Conservation (phyloP, 495 filamentous ascomycete species). For the Cladorrhinum samala region DNA sequence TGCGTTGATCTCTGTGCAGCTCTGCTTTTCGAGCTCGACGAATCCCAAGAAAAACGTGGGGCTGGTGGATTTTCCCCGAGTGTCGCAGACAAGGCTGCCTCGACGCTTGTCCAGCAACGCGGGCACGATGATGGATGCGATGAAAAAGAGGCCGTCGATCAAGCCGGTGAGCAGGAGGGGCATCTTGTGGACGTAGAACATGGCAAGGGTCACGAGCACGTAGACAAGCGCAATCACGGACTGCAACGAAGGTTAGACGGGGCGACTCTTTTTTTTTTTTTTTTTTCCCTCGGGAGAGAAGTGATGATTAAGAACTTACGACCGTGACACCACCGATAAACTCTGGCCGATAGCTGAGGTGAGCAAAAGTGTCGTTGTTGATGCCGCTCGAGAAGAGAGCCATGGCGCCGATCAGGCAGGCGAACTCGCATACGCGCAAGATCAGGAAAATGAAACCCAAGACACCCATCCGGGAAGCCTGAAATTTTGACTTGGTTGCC, state of each 20-base stretch:
- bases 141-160: constrained; percentile 63
- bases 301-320: too few relatives aligned
- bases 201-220: constrained; percentile 67
- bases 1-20: constrained; percentile 81
- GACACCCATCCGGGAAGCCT: constrained; percentile 63
- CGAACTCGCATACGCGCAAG: constrained; percentile 62
- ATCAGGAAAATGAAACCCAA: constrained; percentile 72
- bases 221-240: constrained; percentile 74
- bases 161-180: constrained; percentile 63
- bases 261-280: too few relatives aligned
- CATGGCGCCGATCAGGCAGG: constrained; percentile 70
- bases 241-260: constrained; percentile 34
- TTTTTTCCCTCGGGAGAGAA: too few relatives aligned
- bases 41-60: constrained; percentile 16
- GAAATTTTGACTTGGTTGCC: constrained; percentile 44
- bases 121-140: constrained; percentile 70
- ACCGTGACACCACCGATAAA: constrained; percentile 73
- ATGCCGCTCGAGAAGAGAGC: constrained; percentile 81
- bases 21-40: constrained; percentile 46
- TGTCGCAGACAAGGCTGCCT: constrained; percentile 66
- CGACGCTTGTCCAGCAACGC: constrained; percentile 77
- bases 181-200: constrained; percentile 73
- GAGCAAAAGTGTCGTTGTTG: constrained; percentile 59
- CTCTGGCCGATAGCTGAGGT: constrained; percentile 59
- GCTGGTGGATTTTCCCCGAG: too few relatives aligned